Evolutionary conservation across 2,329 filamentous ascomycete genomes (phyloP), one percentile per base, ranked within the genome.

Genomic region (Penicillium sp.): DNA sequence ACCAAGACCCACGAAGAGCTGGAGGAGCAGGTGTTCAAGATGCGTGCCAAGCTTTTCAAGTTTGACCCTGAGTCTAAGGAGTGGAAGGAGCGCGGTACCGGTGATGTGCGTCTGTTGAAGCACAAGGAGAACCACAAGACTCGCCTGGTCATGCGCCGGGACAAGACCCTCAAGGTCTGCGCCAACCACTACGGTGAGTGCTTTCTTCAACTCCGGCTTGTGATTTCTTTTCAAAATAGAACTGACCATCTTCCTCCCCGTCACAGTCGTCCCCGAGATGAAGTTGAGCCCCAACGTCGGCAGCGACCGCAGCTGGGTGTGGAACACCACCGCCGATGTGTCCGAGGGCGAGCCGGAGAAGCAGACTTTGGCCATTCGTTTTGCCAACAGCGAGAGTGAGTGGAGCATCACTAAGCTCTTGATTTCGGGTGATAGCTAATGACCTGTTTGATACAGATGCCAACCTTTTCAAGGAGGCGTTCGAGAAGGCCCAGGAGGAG

Each of bases 121-220:
- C 93, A 98, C 81, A 93, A 90, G 82, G 90, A 96, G 79, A 96
- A 95, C 72, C 84, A 86, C 75, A 97, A 97, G 85, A 95, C 90
- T 50, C 84, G 93, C 63, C 79, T 98, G 64, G 93, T 98, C 62
- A 98, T 98, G 93, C 87, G 93, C 72, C 83, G 93, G 70, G 93
- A 98, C 80, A 97, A 97, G 88, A 98, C 93, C 53, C 84, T 97
- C 77, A 98, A 98, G 82, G 93, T 98, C 75, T 98, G 93, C 85
- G 93, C 93, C 69, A 98, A 98, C 80, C 93, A 98, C 81, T 98
- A 98, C 76, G 85, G 90, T 95, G 84, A 66, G 86, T 32, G 29
- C 76, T 29, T 18, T 4, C 18, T 18, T 18, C 9, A 12, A 5
- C 7, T 3, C 28, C 25, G 4, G 4, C 11, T 3, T 4, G 13